phyloP scores from a whole-genome alignment of 371 early-diverging fungal species.

The Mortierella sp. region DNA sequence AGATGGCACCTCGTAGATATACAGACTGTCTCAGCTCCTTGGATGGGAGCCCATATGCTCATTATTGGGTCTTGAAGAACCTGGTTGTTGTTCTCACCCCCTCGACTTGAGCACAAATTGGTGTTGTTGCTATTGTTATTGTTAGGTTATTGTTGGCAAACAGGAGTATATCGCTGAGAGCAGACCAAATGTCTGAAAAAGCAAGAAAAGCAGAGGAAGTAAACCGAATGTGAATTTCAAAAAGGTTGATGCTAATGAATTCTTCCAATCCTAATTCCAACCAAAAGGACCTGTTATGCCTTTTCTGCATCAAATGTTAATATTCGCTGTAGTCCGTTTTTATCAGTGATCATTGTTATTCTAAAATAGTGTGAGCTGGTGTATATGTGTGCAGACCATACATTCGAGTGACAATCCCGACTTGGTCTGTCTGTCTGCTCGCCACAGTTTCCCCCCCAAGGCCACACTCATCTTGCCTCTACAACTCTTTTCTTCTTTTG shows the following conservation, averaged over 20 bases:
- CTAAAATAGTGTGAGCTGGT: conserved; percentile 12
- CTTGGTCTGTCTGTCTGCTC: not conserved
- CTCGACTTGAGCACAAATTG: not conserved
- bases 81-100: not conserved
- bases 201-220: not conserved
- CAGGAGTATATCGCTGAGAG: not conserved
- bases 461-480: conserved; percentile 2
- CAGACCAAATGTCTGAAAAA: not conserved
- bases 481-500: not conserved
- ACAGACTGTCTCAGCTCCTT: not conserved
- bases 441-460: not conserved
- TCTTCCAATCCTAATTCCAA: conserved; percentile 6
- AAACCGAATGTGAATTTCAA: not conserved
- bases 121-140: not conserved
- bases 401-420: not conserved
- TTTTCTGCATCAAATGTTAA: not conserved
- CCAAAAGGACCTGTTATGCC: not conserved
- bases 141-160: not conserved
- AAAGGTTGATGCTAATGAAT: not conserved
- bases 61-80: not conserved
- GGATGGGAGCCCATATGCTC: not conserved
- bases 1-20: too few relatives aligned
- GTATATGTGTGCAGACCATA: not conserved
- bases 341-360: not conserved
- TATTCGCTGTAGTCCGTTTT: not conserved